Percentiles rank a stretch among this genome's conserved stretches.
Conservation (phyloP, 2,329 filamentous ascomycete genomes). For the Neopestalotiopsis sp. region DNA sequence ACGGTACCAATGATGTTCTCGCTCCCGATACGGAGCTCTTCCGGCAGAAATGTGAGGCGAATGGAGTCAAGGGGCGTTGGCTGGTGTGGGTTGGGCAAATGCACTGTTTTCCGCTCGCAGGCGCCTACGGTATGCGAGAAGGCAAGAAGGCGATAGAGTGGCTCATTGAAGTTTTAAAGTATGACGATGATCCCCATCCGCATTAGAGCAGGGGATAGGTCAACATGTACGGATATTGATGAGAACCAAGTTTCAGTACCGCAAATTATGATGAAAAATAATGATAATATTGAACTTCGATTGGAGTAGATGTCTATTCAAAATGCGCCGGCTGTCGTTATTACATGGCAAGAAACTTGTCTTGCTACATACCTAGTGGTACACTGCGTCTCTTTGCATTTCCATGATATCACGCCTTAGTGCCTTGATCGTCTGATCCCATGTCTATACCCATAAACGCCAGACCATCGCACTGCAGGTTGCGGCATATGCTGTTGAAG, state of each 20-base stretch:
- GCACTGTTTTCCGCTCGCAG: conserved; percentile 62
- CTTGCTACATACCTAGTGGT: not conserved
- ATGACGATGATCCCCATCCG: not conserved
- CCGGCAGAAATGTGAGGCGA: conserved; percentile 46
- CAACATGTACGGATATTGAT: no score
- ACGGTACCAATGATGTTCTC: conserved; percentile 57
- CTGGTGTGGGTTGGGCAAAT: conserved; percentile 64
- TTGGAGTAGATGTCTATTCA: not conserved
- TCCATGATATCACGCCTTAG: not conserved
- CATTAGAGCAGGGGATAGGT: not conserved
- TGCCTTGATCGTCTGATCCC: not conserved
- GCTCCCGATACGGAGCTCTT: conserved; percentile 56
- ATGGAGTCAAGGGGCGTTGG: conserved; percentile 56
- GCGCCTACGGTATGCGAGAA: conserved; percentile 52
- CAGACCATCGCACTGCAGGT: not conserved
- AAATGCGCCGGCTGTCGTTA: not conserved
- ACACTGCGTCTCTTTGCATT: not conserved
- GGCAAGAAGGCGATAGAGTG: conserved; percentile 50
- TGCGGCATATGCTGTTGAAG: not conserved
- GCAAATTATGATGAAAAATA: not conserved
- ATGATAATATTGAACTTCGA: not conserved
- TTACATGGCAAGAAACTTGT: not conserved
- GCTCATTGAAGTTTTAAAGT: conserved; percentile 39
- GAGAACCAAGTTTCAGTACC: not conserved
- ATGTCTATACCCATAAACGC: not conserved